Conservation (phyloP, 306 rosid species). For the Quercus variabilis region DNA sequence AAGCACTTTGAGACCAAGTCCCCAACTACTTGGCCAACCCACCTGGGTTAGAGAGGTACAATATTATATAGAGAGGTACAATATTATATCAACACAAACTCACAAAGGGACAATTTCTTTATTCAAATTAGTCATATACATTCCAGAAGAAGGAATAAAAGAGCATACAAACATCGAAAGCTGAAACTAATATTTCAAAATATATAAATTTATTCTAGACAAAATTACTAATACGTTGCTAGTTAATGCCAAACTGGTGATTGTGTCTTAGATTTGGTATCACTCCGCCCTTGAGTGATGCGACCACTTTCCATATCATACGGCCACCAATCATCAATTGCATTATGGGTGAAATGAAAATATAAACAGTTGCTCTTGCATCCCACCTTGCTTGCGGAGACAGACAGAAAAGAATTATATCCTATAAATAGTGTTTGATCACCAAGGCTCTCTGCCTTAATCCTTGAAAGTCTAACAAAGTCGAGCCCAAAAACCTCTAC, state of each 20-base stretch:
- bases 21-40: too few species aligned
- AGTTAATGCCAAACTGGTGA: slow-evolving; percentile 2
- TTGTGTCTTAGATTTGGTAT: not conserved
- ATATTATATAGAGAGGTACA: too few species aligned
- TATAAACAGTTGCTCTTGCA: slow-evolving; percentile 16
- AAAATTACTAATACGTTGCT: not conserved
- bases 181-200: too few species aligned
- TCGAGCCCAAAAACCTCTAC: slow-evolving; percentile 16
- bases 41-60: too few species aligned
- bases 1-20: too few species aligned
- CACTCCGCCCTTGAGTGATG: slow-evolving; percentile 1
- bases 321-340: slow-evolving; percentile 12
- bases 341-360: not conserved
- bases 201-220: not conserved
- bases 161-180: too few species aligned
- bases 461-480: slow-evolving; percentile 7
- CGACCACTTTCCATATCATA: slow-evolving; percentile 12
- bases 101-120: too few species aligned
- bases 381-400: slow-evolving; percentile 20
- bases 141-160: too few species aligned
- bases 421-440: slow-evolving; percentile 18
- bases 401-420: slow-evolving; percentile 1
- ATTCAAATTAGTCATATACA: too few species aligned
- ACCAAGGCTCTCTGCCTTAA: slow-evolving; percentile 4
- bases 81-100: too few species aligned